phyloP scores from a whole-genome alignment of 1,284 basidiomycete species.

The Phellopilus nigrolimitatus region DNA sequence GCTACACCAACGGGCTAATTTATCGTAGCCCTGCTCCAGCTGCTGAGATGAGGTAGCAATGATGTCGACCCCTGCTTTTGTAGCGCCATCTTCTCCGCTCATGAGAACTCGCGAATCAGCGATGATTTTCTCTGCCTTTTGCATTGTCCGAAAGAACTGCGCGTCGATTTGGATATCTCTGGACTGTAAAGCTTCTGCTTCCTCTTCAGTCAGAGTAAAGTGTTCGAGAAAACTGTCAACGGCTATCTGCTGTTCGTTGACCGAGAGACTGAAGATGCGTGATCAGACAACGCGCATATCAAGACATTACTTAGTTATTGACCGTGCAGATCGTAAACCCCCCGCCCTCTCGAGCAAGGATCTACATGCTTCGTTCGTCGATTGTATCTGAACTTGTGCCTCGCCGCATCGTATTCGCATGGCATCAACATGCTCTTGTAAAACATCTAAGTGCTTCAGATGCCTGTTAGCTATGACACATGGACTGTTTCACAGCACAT shows the following conservation, averaged over 20 bases:
- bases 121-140: constrained; percentile 80
- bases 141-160: constrained; percentile 81
- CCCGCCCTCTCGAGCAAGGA: constrained; percentile 85
- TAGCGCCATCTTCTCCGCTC: constrained; percentile 79
- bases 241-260: constrained; percentile 68
- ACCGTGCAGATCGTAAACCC: constrained; percentile 79
- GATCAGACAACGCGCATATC: neutral
- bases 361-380: constrained; percentile 76
- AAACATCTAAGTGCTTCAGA: constrained; percentile 68
- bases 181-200: constrained; percentile 71
- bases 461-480: constrained; percentile 6
- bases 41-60: constrained; percentile 78
- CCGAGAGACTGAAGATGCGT: constrained; percentile 48
- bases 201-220: constrained; percentile 78
- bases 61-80: constrained; percentile 86
- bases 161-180: constrained; percentile 72
- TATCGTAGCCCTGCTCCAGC: constrained; percentile 87
- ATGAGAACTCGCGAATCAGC: constrained; percentile 83
- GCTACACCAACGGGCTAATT: constrained; percentile 82
- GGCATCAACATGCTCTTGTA: constrained; percentile 69
- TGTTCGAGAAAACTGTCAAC: constrained; percentile 76
- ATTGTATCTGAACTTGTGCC: constrained; percentile 71
- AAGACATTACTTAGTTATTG: constrained; percentile 22
- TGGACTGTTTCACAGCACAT: constrained; percentile 11
- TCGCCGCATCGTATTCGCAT: constrained; percentile 83